phyloP scores from a whole-genome alignment of 2,329 filamentous ascomycete genomes.

The Fusarium hainanense region DNA sequence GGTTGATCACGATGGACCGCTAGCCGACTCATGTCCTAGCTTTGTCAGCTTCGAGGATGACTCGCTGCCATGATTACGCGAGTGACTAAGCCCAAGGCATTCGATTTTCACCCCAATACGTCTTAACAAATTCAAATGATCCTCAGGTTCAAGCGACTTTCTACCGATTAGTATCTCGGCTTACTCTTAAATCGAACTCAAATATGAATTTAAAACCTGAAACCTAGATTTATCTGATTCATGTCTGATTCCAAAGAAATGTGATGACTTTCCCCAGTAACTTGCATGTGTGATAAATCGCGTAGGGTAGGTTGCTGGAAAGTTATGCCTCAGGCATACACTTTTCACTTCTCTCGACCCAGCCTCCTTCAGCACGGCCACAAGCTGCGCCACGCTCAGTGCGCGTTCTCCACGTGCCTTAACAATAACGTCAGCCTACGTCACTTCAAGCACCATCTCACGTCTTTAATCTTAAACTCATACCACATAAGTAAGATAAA shows the following conservation, averaged over 20 bases:
- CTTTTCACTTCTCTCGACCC: rapidly evolving
- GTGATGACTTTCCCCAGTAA: rapidly evolving
- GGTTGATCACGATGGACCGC: rapidly evolving
- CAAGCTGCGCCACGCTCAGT: not conserved
- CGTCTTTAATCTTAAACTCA: not conserved
- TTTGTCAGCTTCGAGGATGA: rapidly evolving
- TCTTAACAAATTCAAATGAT: rapidly evolving
- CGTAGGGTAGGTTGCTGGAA: not conserved
- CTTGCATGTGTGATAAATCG: not conserved
- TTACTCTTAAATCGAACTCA: too few relatives aligned
- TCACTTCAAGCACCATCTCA: slow-evolving; percentile 1
- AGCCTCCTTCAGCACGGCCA: not conserved
- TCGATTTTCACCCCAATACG: too few relatives aligned
- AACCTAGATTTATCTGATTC: rapidly evolving
- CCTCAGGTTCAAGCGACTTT: rapidly evolving
- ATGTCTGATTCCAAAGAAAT: not conserved
- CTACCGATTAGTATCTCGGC: too few relatives aligned
- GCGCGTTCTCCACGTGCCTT: not conserved
- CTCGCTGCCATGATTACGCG: rapidly evolving
- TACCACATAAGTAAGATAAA: not conserved
- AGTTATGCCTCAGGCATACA: not conserved
- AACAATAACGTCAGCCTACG: slow-evolving; percentile 21
- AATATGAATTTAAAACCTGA: rapidly evolving
- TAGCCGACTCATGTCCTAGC: rapidly evolving
- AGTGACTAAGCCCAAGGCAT: too few relatives aligned